Evolutionary conservation across 805 yeast genomes (phyloP).

Genomic region (Vanderwaltozyma polyspora): DNA sequence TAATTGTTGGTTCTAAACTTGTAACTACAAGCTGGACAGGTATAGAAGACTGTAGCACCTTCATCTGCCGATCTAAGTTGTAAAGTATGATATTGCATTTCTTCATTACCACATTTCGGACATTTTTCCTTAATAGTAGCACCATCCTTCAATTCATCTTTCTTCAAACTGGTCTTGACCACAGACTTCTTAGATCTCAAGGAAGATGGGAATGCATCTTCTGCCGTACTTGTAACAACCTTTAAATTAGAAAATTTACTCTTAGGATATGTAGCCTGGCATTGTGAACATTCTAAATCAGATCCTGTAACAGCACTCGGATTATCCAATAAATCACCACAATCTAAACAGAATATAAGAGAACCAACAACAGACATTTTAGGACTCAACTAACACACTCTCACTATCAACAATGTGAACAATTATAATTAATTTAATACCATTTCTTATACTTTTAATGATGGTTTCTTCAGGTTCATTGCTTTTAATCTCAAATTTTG

Average conservation of each 20-base stretch:
- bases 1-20: slow-evolving; percentile 88
- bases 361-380: slow-evolving; percentile 92
- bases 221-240: slow-evolving; percentile 80
- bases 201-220: slow-evolving; percentile 87
- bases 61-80: slow-evolving; percentile 98
- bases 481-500: too few relatives aligned
- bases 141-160: slow-evolving; percentile 79
- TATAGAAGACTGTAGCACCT: slow-evolving; percentile 98
- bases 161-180: slow-evolving; percentile 73
- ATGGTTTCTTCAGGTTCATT: too few relatives aligned
- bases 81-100: slow-evolving; percentile 94
- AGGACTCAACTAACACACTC: neutral
- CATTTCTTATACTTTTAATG: too few relatives aligned
- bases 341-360: slow-evolving; percentile 81
- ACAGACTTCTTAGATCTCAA: slow-evolving; percentile 73
- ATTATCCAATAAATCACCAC: slow-evolving; percentile 78
- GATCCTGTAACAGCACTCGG: slow-evolving; percentile 36
- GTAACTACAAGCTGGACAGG: slow-evolving; percentile 89
- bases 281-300: slow-evolving; percentile 46
- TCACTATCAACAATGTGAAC: too few relatives aligned
- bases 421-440: too few relatives aligned
- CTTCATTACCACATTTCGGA: slow-evolving; percentile 97
- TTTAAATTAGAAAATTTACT: slow-evolving; percentile 59
- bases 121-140: slow-evolving; percentile 96
- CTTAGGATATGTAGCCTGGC: slow-evolving; percentile 29